Conservation (phyloP, 2,329 filamentous ascomycete species). For the Pseudogymnoascus sp. region DNA sequence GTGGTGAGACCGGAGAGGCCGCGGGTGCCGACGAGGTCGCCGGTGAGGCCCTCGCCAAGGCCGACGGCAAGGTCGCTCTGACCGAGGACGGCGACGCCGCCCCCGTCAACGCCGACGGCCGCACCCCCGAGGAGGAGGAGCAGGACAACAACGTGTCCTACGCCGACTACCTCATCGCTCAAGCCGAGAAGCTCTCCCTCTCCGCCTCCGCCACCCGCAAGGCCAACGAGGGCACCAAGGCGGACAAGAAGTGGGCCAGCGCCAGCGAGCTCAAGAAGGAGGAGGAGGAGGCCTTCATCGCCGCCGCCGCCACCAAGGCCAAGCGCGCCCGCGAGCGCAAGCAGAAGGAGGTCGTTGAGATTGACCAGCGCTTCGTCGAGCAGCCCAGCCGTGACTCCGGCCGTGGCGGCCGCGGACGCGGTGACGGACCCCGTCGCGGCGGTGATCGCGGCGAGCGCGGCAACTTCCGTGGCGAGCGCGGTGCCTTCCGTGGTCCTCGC, state of each 20-base stretch:
- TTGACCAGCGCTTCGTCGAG: conserved; percentile 79
- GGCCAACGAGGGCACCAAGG: conserved; percentile 84
- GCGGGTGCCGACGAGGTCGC: conserved; percentile 89
- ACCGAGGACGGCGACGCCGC: conserved; percentile 45
- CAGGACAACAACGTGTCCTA: conserved; percentile 85
- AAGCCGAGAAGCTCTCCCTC: conserved; percentile 64
- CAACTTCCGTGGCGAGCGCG: conserved; percentile 41
- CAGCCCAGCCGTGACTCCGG: conserved; percentile 37
- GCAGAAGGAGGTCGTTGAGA: conserved; percentile 82
- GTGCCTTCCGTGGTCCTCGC: conserved; percentile 46
- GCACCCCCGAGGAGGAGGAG: conserved; percentile 43
- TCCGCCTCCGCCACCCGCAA: conserved; percentile 65
- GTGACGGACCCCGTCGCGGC: conserved; percentile 47
- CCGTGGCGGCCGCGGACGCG: conserved; percentile 47
- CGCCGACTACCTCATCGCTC: conserved; percentile 76
- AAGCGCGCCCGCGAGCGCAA: conserved; percentile 84
- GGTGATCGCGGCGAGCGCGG: conserved; percentile 41
- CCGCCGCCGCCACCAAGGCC: conserved; percentile 67
- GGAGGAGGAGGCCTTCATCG: conserved; percentile 70
- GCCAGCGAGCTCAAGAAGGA: conserved; percentile 66
- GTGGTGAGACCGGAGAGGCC: conserved; percentile 70
- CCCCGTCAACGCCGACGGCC: conserved; percentile 24
- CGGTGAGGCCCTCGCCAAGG: conserved; percentile 80
- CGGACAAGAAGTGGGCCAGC: conserved; percentile 86
- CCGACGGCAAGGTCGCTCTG: conserved; percentile 68